Base-by-base conservation (phyloP, 192 early-diverging fungal species). In the Coemansia sp. region DNA sequence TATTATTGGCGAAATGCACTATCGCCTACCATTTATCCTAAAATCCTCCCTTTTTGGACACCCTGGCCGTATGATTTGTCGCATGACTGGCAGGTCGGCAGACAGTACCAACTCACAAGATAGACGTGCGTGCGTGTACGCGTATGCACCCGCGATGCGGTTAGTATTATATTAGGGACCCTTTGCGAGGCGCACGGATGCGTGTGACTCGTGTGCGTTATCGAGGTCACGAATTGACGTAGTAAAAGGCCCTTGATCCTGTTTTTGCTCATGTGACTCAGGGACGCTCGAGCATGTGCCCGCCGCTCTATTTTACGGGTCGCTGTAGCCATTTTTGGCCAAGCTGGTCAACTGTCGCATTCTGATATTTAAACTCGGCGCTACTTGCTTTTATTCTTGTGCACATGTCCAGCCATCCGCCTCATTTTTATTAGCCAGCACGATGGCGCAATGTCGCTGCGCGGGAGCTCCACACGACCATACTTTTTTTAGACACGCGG, bases 201-300 rank as follows among this genome's bases (percentile, higher is more conserved):
- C 35, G 35, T 40, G 35, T n/a, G 35, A 40, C 35, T 40, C 31
- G n/a, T n/a, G n/a, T 40, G 35, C 35, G 12, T 4, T 40, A 16
- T 12, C 35, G 35, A 40, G n/a, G n/a, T n/a, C n/a, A n/a, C n/a
- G n/a, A n/a, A n/a, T n/a, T n/a, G n/a, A 40, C 35, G 35, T 16
- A 40, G 14, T n/a, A n/a, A 40, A 40, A 16, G 35, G 35, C 43
- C 43, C 48, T 50, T 52, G 50, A 52, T 52, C 27, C 22, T 16
- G 50, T 25, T 29, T 52, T 52, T 9, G 28, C 19, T 21, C 50
- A 52, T 52, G 50, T 52, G 50, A 52, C 31, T 52, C 50, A 52
- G 50, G 50, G 50, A 16, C 30, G 43, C 19, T 21, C 7, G 43
- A 21, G 5, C 43, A 44, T 44, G 43, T 44, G 43, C 43, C 19